A percentile compares a stretch with the other conserved stretches of the same genome.
phyloP scores from a whole-genome alignment of 1,284 basidiomycete species.

The Heliocybe sulcata region DNA sequence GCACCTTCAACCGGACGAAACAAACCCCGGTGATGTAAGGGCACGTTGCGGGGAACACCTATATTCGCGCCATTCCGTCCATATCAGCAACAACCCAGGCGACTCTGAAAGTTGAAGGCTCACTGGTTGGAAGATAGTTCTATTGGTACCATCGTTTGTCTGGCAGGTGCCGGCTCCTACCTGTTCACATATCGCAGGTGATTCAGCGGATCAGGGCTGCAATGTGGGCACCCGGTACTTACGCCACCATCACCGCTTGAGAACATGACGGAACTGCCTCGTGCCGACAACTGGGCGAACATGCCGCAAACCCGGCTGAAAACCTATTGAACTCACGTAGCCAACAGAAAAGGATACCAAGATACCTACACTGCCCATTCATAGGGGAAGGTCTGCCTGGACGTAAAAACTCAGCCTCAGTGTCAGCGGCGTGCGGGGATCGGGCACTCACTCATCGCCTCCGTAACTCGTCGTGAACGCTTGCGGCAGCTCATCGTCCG shows the following conservation, averaged over 20 bases:
- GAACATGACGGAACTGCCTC: slow-evolving; percentile 36
- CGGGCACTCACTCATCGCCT: slow-evolving; percentile 21
- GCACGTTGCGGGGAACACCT: slow-evolving; percentile 32
- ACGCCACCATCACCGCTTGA: slow-evolving; percentile 33
- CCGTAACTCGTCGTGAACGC: slow-evolving; percentile 40
- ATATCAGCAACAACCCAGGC: neutral
- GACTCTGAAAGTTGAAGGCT: neutral
- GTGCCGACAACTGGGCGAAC: slow-evolving; percentile 36
- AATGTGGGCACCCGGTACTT: neutral
- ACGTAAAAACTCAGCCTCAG: slow-evolving; percentile 7
- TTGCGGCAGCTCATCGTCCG: slow-evolving; percentile 39
- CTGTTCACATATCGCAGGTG: neutral
- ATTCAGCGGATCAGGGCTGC: neutral
- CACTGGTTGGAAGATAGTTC: slow-evolving; percentile 27
- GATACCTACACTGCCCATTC: slow-evolving; percentile 1
- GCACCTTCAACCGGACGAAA: neutral
- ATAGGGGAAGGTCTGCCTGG: slow-evolving; percentile 5
- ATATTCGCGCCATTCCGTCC: neutral
- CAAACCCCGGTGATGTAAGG: slow-evolving; percentile 14
- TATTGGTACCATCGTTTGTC: slow-evolving; percentile 31
- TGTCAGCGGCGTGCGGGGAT: neutral
- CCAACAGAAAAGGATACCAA: too few relatives aligned
- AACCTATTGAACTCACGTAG: slow-evolving; percentile 15
- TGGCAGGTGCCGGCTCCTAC: slow-evolving; percentile 28
- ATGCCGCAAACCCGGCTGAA: slow-evolving; percentile 32